Evolutionary conservation across 768 basidiomycete species (phyloP), one percentile per base, ranked within the genome.

Genomic region (Phaeotremella skinneri): DNA sequence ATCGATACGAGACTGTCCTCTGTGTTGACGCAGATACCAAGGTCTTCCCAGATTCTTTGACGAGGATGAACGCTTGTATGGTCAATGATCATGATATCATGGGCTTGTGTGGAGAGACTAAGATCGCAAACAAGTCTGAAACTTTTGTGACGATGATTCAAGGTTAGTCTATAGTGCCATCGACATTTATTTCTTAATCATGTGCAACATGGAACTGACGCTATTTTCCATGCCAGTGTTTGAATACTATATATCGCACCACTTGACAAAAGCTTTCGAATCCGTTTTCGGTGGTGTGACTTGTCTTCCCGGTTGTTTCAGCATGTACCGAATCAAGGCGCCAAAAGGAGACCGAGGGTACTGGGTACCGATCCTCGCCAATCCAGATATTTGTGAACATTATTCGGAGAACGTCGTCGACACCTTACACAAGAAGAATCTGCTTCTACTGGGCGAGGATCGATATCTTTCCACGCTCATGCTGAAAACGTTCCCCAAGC

Each of bases 141-240:
- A 92, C 92, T 11, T 97, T 94, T 81, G 93, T 98, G 43, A 97
- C 94, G 16, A 98, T 99, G 96, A 98, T 99, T 79, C 96, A 99
- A 83, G 93, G 94, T 93, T 56, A 47, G 89, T 79, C 45, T 31
- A 42, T 17, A 42, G 45, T 26, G 20, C 25, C 37, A 20, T 21
- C n/a, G n/a, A n/a, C n/a, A n/a, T 39, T 39, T 9, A 39, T 39
- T 39, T 39, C n/a, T 9, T n/a, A 43, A 7, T 11, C 62, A 42
- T 3, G n/a, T 52, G 26, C 16, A 17, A 9, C 21, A 5, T 37
- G n/a, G 5, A 3, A 25, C 63, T 68, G 55, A 64, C 48, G 42
- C 34, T 17, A 17, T 37, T 20, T 51, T 48, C 21, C n/a, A 31
- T 20, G 6, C 11, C 66, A 97, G 96, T 98, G 56, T 99, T 99